Percentiles rank a stretch among this genome's conserved stretches.
phyloP scores from a whole-genome alignment of 2,329 filamentous ascomycete genomes.

The Nigrospora osmanthi region DNA sequence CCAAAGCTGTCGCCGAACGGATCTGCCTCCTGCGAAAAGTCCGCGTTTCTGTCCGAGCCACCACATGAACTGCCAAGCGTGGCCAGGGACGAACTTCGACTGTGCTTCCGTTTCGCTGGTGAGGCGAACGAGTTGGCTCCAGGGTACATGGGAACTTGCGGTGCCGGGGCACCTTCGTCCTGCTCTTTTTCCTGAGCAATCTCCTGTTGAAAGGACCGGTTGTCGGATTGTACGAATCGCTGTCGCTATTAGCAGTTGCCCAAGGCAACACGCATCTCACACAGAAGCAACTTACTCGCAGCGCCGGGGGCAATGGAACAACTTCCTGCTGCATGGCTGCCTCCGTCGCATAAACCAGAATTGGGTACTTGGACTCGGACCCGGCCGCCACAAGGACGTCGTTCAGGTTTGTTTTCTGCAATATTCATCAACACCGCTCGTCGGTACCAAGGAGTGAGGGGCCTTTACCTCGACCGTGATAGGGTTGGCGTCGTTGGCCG shows the following conservation, averaged over 20 bases:
- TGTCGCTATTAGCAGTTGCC: constrained; percentile 20
- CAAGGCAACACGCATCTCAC: not conserved
- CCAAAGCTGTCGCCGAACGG: not conserved
- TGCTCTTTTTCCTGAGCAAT: constrained; percentile 28
- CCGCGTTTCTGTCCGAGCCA: constrained; percentile 16
- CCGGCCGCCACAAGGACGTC: constrained; percentile 37
- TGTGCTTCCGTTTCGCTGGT: constrained; percentile 16
- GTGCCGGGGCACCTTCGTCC: constrained; percentile 4
- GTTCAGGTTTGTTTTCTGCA: constrained; percentile 38
- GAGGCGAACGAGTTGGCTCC: constrained; percentile 6
- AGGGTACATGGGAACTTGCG: constrained; percentile 2
- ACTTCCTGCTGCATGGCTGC: constrained; percentile 28
- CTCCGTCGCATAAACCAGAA: constrained; percentile 48
- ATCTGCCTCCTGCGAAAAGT: constrained; percentile 10
- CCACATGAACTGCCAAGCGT: constrained; percentile 17
- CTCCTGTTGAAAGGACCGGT: constrained; percentile 43
- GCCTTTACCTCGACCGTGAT: constrained; percentile 38
- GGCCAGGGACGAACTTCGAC: constrained; percentile 19
- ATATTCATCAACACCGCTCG: not conserved
- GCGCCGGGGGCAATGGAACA: constrained; percentile 27
- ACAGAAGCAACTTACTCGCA: constrained; percentile 21
- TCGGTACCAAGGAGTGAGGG: too few species aligned
- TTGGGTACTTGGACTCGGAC: constrained; percentile 36
- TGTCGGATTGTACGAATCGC: constrained; percentile 43
- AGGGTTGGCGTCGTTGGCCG: constrained; percentile 28